A percentile compares a stretch with the other conserved stretches of the same genome.
Evolutionary conservation across 768 basidiomycete genomes (phyloP).

Genomic region (Trametes punicea): DNA sequence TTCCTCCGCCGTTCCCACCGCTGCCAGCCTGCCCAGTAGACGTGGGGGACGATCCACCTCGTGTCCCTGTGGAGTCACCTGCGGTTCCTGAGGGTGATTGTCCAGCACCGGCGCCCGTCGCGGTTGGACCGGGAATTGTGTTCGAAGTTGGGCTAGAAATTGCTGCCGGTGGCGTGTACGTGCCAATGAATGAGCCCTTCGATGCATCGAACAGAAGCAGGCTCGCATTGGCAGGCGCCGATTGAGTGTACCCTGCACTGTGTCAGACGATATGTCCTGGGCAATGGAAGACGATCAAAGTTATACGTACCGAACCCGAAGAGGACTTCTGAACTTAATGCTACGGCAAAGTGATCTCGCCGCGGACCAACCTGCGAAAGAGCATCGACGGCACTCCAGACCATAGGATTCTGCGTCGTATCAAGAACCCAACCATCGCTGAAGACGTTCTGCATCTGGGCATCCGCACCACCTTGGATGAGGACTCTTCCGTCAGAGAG

Average conservation of each 20-base stretch:
- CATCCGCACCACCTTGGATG: conserved; percentile 78
- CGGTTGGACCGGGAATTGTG: conserved; percentile 25
- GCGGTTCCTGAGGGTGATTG: conserved; percentile 12
- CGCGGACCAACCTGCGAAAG: conserved; percentile 59
- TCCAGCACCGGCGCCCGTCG: conserved; percentile 16
- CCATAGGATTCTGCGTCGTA: conserved; percentile 50
- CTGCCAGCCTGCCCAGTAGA: conserved; percentile 18
- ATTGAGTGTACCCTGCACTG: conserved; percentile 24
- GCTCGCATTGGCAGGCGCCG: conserved; percentile 50
- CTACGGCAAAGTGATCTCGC: conserved; percentile 72
- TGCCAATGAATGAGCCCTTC: conserved; percentile 35
- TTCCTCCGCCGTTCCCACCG: conserved; percentile 26
- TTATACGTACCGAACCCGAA: conserved; percentile 70
- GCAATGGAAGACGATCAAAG: conserved; percentile 39
- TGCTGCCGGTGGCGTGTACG: conserved; percentile 36
- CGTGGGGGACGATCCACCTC: conserved; percentile 13
- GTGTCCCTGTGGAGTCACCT: background rate
- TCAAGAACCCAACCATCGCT: conserved; percentile 73
- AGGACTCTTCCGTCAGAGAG: conserved; percentile 54
- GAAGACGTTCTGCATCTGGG: conserved; percentile 44
- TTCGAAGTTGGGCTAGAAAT: conserved; percentile 26
- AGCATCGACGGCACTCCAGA: conserved; percentile 51
- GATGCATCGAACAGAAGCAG: conserved; percentile 50
- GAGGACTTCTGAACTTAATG: conserved; percentile 56
- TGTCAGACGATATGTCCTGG: conserved; percentile 1